Percentiles rank a stretch among this genome's conserved stretches.
Evolutionary conservation across 148 eudicot species (phyloP).

Genomic region (Agrostemma githago): DNA sequence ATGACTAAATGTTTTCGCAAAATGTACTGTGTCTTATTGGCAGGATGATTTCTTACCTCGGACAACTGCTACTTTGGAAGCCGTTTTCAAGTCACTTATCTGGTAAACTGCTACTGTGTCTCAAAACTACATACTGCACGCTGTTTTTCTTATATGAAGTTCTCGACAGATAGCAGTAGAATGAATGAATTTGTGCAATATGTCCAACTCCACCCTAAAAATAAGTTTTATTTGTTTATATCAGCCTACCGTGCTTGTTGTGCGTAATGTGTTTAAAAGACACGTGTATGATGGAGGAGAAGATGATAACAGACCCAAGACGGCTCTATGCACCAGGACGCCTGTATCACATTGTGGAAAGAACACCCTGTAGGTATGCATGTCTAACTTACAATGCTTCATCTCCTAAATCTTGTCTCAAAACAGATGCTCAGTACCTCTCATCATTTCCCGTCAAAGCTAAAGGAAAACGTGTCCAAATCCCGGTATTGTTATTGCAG

Average conservation of each 20-base stretch:
- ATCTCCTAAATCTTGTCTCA: neutral
- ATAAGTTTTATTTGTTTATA: slow-evolving; percentile 11
- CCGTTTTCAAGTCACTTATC: slow-evolving; percentile 67
- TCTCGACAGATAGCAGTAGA: slow-evolving; percentile 3
- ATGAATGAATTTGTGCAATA: neutral
- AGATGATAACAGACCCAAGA: slow-evolving; percentile 79
- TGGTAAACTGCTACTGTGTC: slow-evolving; percentile 76
- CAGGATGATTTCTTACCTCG: slow-evolving; percentile 99
- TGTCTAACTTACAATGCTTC: neutral
- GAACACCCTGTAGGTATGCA: slow-evolving; percentile 76
- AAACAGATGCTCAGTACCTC: neutral
- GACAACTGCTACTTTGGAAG: slow-evolving; percentile 75
- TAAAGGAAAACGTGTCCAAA: neutral
- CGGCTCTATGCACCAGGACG: slow-evolving; percentile 96
- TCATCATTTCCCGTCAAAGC: neutral
- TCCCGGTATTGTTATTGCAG: slow-evolving; percentile 30
- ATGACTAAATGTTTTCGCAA: slow-evolving; percentile 3
- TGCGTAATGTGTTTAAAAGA: slow-evolving; percentile 91
- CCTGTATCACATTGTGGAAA: slow-evolving; percentile 90
- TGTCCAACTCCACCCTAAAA: neutral
- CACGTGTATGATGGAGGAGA: slow-evolving; percentile 78
- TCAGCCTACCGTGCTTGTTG: slow-evolving; percentile 91
- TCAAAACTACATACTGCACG: slow-evolving; percentile 30
- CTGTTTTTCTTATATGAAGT: neutral
- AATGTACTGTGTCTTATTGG: slow-evolving; percentile 10